Evolutionary conservation across 2,329 filamentous ascomycete species (phyloP), one percentile per base, ranked within the genome.

Genomic region (Arthrobotrys pseudoclavata): DNA sequence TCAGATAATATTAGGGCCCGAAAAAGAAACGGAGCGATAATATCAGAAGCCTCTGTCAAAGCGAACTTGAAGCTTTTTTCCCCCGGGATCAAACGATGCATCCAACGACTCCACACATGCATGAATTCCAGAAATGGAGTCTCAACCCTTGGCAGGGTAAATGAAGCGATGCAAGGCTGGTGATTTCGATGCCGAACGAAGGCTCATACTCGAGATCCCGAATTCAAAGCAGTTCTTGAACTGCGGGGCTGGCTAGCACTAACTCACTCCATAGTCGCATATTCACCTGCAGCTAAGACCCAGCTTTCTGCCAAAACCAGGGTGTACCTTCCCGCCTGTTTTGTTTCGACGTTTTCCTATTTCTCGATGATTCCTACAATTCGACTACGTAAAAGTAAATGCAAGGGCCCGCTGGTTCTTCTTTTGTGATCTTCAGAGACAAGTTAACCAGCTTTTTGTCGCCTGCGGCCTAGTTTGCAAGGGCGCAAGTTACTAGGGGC

Each of bases 91-190:
- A 71, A 71, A 71, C 40, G 20, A 31, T 29, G 47, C 68, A 71
- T 10, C 29, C 18, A 34, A 40, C 7, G 18, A 34, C 67, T 70
- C 55, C 55, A 48, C 47, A 70, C 57, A 57, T 70, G 67, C 48
- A 52, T 63, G 37, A 18, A 55, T 62, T 70, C 57, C 22, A 52
- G 52, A 50, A 37, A 61, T 26, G 53, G 26, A 13, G 15, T 57
- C 26, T 71, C 69, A 72, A 60, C 69, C 60, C 45, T 62, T 72
- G 69, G 69, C 69, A 66, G 60, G 60, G 69, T 50, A 57, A 50
- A 29, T 45, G 47, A 55, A n/a, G 31, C 20, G 10, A 60, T 60
- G 60, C 48, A 72, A 72, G 69, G 69, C 69, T 72, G 50, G 48
- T 24, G 6, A 37, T 26, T 47, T 64, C 42, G 22, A 45, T 20